These are phyloP conservation scores for Clonostachys rosea DNA, from an alignment of 2,329 filamentous ascomycete genomes.

Conservation along the genomic window DNA sequence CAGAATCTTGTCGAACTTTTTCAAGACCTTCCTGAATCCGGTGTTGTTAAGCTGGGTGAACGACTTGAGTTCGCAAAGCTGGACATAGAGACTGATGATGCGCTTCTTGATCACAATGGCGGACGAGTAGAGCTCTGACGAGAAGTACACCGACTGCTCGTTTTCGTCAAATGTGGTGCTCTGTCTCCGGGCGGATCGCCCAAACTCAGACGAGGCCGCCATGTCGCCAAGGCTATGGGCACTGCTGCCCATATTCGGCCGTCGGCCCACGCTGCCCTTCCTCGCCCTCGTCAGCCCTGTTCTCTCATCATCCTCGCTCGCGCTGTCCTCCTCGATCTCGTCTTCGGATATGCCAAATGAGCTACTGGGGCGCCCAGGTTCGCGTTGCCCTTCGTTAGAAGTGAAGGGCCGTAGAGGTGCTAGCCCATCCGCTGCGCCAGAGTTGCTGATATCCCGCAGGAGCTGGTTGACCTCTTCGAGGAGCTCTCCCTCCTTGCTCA, in stretches of 20 bases:
- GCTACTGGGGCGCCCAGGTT: conserved; percentile 20
- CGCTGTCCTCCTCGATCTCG: conserved; percentile 60
- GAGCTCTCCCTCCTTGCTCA: conserved; percentile 83
- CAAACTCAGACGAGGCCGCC: conserved; percentile 57
- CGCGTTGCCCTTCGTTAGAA: conserved; percentile 12
- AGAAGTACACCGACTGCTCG: conserved; percentile 65
- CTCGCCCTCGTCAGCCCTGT: conserved; percentile 43
- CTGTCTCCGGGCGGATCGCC: conserved; percentile 50
- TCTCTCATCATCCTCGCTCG: conserved; percentile 59
- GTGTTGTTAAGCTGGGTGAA: conserved; percentile 96
- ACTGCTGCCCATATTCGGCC: conserved; percentile 27
- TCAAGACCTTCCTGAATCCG: conserved; percentile 91
- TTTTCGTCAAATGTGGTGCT: conserved; percentile 72
- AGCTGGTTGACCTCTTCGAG: conserved; percentile 74
- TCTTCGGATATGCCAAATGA: conserved; percentile 38
- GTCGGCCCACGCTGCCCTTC: conserved; percentile 31
- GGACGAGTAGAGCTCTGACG: conserved; percentile 58
- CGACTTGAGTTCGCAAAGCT: conserved; percentile 90
- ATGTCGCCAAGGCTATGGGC: conserved; percentile 46
- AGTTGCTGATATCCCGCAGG: conserved; percentile 68
- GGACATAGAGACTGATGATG: conserved; percentile 81
- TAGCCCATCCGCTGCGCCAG: conserved; percentile 40
- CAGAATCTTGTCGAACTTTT: conserved; percentile 97
- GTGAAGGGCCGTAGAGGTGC: conserved; percentile 23
- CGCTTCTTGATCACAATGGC: conserved; percentile 90